These are phyloP conservation scores for Stagonosporopsis tanaceti DNA, from an alignment of 2,329 filamentous ascomycete genomes.

Conservation along the genomic window DNA sequence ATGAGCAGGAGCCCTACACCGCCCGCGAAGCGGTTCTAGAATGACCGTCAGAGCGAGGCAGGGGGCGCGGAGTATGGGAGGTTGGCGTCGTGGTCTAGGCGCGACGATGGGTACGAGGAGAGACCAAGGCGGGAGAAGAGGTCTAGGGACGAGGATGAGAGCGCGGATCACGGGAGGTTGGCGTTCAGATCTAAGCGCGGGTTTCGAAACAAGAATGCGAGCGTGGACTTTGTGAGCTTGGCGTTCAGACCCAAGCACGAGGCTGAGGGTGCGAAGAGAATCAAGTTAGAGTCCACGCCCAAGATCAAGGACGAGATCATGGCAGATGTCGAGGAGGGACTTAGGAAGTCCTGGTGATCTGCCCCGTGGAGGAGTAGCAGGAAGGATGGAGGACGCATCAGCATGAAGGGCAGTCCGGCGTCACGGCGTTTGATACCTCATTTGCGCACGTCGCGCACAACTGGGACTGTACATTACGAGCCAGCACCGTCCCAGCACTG, in stretches of 20 bases:
- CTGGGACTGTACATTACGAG: slow-evolving; percentile 26
- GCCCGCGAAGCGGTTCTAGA: slow-evolving; percentile 63
- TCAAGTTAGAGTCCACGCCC: neutral
- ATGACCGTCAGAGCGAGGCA: slow-evolving; percentile 56
- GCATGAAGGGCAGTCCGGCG: slow-evolving; percentile 15
- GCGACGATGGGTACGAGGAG: neutral
- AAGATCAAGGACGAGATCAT: neutral
- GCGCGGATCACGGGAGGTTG: too few relatives aligned
- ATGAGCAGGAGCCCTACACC: slow-evolving; percentile 84
- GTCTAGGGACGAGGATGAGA: neutral
- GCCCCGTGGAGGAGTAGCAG: neutral
- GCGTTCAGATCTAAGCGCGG: too few relatives aligned
- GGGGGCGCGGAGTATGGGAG: slow-evolving; percentile 58
- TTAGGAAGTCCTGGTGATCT: neutral
- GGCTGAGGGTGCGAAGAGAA: too few relatives aligned
- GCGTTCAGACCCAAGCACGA: too few relatives aligned
- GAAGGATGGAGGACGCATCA: neutral
- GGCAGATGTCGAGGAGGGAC: neutral
- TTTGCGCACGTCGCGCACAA: slow-evolving; percentile 15
- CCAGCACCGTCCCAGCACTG: neutral
- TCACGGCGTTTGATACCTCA: slow-evolving; percentile 31
- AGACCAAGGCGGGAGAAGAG: neutral
- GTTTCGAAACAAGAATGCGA: too few relatives aligned
- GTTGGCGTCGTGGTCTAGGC: neutral
- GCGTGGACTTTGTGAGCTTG: too few relatives aligned